These are phyloP conservation scores for Lantana camara DNA, from an alignment of 257 asterid species.

Conservation along the genomic window DNA sequence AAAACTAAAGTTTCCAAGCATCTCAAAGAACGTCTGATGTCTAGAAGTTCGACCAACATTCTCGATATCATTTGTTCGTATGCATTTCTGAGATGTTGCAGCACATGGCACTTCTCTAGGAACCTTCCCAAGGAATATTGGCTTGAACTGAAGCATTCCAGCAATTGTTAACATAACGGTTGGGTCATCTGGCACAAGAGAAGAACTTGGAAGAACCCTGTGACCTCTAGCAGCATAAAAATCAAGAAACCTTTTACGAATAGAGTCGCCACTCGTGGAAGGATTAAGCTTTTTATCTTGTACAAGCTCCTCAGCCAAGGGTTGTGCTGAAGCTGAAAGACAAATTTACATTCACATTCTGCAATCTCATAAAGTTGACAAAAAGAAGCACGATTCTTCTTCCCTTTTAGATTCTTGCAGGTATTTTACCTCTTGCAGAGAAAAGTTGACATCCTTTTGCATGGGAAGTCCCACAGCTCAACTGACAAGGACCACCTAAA, in stretches of 20 bases:
- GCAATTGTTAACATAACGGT: conserved; percentile 95
- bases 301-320: conserved; percentile 64
- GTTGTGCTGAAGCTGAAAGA: conserved; percentile 75
- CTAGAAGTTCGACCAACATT: conserved; percentile 93
- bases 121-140: conserved; percentile 96
- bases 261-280: conserved; percentile 71
- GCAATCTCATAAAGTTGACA: not conserved
- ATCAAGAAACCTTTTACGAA: conserved; percentile 77
- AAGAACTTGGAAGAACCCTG: conserved; percentile 87
- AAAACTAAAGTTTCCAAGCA: conserved; percentile 98
- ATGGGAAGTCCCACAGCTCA: conserved; percentile 28
- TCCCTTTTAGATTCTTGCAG: conserved; percentile 13
- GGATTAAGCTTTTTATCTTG: conserved; percentile 42
- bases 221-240: conserved; percentile 86
- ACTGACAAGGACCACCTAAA: conserved; percentile 36
- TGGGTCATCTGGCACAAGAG: conserved; percentile 97
- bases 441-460: conserved; percentile 27
- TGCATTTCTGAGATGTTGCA: conserved; percentile 91
- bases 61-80: conserved; percentile 89
- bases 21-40: conserved; percentile 98
- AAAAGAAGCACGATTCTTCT: not conserved
- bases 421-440: conserved; percentile 51
- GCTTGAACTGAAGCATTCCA: conserved; percentile 99
- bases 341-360: conserved; percentile 21
- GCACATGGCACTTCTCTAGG: conserved; percentile 93